Conservation (phyloP, 2,329 filamentous ascomycete species). For the Fusarium hostae region DNA sequence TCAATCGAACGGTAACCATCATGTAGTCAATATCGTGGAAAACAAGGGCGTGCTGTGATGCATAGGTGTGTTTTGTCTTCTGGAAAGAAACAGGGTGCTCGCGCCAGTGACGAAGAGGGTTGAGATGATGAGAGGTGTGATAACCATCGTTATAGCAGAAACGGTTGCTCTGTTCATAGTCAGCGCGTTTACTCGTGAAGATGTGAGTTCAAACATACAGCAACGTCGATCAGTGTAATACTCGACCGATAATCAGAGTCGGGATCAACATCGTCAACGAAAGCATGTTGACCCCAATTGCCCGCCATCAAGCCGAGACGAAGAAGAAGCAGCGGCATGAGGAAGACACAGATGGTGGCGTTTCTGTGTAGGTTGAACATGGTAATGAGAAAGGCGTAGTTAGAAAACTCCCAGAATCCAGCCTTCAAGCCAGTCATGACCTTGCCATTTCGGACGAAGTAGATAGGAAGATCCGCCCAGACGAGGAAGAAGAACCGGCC, state of each 20-base stretch:
- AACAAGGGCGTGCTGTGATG: constrained; percentile 74
- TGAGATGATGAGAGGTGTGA: constrained; percentile 83
- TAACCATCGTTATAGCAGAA: constrained; percentile 87
- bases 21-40: constrained; percentile 86
- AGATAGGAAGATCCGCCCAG: constrained; percentile 79
- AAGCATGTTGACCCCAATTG: constrained; percentile 87
- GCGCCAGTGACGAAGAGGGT: constrained; percentile 82
- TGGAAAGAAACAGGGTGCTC: constrained; percentile 81
- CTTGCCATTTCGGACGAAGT: constrained; percentile 75
- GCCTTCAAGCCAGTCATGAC: constrained; percentile 63
- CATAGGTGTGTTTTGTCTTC: constrained; percentile 74
- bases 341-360: constrained; percentile 71
- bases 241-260: constrained; percentile 83
- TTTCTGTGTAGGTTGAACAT: constrained; percentile 58
- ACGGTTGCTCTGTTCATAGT: constrained; percentile 72
- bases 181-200: not conserved
- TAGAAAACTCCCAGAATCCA: constrained; percentile 69
- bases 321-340: constrained; percentile 74
- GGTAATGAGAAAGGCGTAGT: constrained; percentile 66
- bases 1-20: constrained; percentile 75
- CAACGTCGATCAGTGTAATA: constrained; percentile 82
- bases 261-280: constrained; percentile 79
- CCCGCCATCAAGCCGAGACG: constrained; percentile 81
- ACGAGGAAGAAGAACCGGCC: constrained; percentile 78
- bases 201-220: constrained; percentile 61